phyloP scores from a whole-genome alignment of 805 yeast species.

The Myxozyma neotropica region DNA sequence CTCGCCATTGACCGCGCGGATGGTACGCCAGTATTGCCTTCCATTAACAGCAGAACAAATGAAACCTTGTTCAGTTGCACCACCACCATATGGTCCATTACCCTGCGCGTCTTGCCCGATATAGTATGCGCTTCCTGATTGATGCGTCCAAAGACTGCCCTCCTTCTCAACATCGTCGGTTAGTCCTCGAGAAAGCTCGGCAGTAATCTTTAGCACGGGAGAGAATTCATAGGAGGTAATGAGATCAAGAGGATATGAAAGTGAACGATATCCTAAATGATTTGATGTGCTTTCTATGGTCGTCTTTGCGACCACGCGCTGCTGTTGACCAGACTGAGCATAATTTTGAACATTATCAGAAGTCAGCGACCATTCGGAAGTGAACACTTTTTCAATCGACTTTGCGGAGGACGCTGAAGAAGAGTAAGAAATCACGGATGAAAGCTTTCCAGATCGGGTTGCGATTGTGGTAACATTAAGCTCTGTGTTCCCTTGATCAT shows the following conservation, averaged over 20 bases:
- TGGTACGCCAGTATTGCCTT: conserved; percentile 27
- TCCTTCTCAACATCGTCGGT: not conserved
- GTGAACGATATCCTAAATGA: conserved; percentile 12
- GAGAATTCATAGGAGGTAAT: conserved; percentile 16
- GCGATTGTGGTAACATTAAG: conserved; percentile 27
- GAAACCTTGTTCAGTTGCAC: conserved; percentile 27
- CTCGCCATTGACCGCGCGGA: conserved; percentile 28
- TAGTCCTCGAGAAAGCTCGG: conserved; percentile 23
- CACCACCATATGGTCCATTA: conserved; percentile 32
- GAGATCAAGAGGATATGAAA: conserved; percentile 22
- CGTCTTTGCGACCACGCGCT: conserved; percentile 16
- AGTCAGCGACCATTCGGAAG: not conserved
- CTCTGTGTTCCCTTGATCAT: not conserved
- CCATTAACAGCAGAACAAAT: not conserved
- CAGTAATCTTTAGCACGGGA: conserved; percentile 19
- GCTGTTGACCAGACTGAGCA: conserved; percentile 16
- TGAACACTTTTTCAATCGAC: not conserved
- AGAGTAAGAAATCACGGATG: not conserved
- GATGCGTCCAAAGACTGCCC: conserved; percentile 25
- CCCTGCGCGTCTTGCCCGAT: conserved; percentile 19
- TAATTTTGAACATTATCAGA: conserved; percentile 17
- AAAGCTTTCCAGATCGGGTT: conserved; percentile 1
- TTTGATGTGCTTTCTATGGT: not conserved
- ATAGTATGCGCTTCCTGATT: conserved; percentile 28
- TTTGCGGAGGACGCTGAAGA: not conserved